Base-by-base conservation (phyloP, 2,329 filamentous ascomycete species). In the Microdochium paspali region DNA sequence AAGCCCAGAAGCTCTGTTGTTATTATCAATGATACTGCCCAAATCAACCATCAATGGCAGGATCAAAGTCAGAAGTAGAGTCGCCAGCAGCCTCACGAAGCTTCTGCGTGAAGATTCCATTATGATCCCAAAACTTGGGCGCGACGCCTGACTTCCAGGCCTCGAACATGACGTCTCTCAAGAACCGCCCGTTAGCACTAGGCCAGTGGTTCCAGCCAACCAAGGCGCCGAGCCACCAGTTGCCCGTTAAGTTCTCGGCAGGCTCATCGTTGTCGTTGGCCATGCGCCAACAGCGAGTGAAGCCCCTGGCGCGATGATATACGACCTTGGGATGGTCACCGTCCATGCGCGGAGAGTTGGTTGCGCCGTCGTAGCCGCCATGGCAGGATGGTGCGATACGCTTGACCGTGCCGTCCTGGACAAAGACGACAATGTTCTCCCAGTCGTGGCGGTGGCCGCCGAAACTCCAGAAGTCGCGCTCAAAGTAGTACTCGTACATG, bases 401-500 rank as follows among this genome's bases (percentile, higher is more conserved):
- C 44, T 48, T 43, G 46, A 46, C 30, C 30, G 23, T 32, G 23
- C 39, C 30, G 20, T 24, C 35, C 18, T 47, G 12, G 4, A 30
- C 26, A n/a, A 47, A 54, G 7, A 58, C 48, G 44, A 58, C 53
- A 24, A 56, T 46, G 47, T 55, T 52, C 44, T 59, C 56, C 55
- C 56, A 59, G 20, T 58, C 56, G 45, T 59, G 54, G 12, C 50
- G 50, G 43, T 58, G 56, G 20, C 56, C 56, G 25, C 25, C 42
- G 12, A 44, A 21, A 13, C 48, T 48, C 43, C 26, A 31, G 18
- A 30, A 28, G 28, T 59, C 57, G 44, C 54, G 53, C 25, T 56
- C 47, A 44, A 58, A 58, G 50, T 58, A 60, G 49, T 60, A 50
- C 46, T 45, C 56, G 47, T 54, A 60, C 60, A 65, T 63, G 26